Evolutionary conservation across 805 yeast genomes (phyloP).

Genomic region (Candida broadrunensis): DNA sequence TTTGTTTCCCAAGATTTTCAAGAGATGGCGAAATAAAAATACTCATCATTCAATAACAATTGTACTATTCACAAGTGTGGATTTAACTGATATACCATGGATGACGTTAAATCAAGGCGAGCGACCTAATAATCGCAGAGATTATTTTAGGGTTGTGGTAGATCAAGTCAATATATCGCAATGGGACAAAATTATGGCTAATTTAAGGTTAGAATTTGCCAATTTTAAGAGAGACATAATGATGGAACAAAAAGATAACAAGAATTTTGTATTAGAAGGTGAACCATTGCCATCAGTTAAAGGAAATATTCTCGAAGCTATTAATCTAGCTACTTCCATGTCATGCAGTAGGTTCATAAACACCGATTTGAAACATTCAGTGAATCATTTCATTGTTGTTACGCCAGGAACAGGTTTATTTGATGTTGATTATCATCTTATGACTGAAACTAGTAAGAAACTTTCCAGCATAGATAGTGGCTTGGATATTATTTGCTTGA

Average conservation of each 20-base stretch:
- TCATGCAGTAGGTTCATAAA: slow-evolving; percentile 76
- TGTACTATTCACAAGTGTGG: slow-evolving; percentile 82
- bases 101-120: slow-evolving; percentile 67
- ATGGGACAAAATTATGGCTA: slow-evolving; percentile 92
- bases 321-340: slow-evolving; percentile 77
- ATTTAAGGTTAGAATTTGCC: slow-evolving; percentile 79
- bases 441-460: slow-evolving; percentile 72
- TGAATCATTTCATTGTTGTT: slow-evolving; percentile 83
- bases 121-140: slow-evolving; percentile 61
- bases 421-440: slow-evolving; percentile 81
- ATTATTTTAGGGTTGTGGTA: slow-evolving; percentile 89
- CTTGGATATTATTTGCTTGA: slow-evolving; percentile 81
- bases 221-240: slow-evolving; percentile 74
- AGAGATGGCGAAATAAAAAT: slow-evolving; percentile 80
- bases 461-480: slow-evolving; percentile 79
- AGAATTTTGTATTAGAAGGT: slow-evolving; percentile 47
- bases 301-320: slow-evolving; percentile 84
- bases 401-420: slow-evolving; percentile 93
- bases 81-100: slow-evolving; percentile 52
- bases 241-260: slow-evolving; percentile 26
- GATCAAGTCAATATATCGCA: slow-evolving; percentile 86
- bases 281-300: slow-evolving; percentile 80
- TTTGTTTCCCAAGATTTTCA: slow-evolving; percentile 85
- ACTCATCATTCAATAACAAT: slow-evolving; percentile 91
- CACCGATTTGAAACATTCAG: slow-evolving; percentile 83